Evolutionary conservation across 2,329 filamentous ascomycete genomes (phyloP), one percentile per base, ranked within the genome.

Genomic region (Exophiala calicioides): DNA sequence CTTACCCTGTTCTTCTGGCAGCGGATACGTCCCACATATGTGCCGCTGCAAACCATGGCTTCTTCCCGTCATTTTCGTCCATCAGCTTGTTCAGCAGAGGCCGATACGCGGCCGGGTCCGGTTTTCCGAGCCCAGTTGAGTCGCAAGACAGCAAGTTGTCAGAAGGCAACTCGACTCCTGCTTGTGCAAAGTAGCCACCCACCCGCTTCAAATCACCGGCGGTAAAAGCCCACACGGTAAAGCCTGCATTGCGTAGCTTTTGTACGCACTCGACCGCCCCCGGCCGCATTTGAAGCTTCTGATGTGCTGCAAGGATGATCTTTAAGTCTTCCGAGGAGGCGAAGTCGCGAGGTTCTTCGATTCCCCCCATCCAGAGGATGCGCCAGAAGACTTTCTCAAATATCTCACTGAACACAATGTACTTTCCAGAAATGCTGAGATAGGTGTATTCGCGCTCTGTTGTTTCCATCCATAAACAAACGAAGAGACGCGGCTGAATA

Each of bases 1-100:
- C 37, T 41, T 21, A 30, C 37, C 76, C 76, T n/a, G 68, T 69
- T 44, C 66, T 68, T 36, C 67, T 68, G 6, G 78, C 78, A 3
- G 76, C 75, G 13, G 70, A 68, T 1, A 78, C 77, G 65, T 82
- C 78, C 79, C 78, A 81, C 69, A 77, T 75, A 62, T 81, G 79
- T 16, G 77, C 78, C 1, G 79, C 78, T 1, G 76, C 78, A 59
- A 80, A 81, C 77, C 77, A 81, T 34, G 69, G 69, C 50, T 62
- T 50, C 32, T 73, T 64, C 7, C 38, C 38, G 8, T 18, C 41
- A 12, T 18, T 19, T 0, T 65, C 62, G 16, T 27, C 31, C 16
- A n/a, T 20, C 44, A 79, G 70, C 37, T 59, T 62, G n/a, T 68
- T 66, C 24, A 74, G 60, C 4, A 76, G 59, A 1, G 68, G 65